phyloP scores from a whole-genome alignment of 129 eudicot species.

The Artemisia tridentata region DNA sequence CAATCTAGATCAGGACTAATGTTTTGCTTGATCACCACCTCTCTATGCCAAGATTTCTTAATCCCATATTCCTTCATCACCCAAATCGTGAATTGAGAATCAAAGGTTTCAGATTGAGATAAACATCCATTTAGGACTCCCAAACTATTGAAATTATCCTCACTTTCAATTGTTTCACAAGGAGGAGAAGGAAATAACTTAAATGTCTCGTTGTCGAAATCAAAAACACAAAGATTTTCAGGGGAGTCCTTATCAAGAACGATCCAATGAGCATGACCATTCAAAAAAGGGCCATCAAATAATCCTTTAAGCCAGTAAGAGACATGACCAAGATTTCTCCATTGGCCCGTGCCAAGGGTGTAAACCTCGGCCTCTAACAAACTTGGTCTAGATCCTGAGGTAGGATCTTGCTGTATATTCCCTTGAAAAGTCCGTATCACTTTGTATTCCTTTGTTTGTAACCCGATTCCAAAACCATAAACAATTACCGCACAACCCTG shows the following conservation, averaged over 20 bases:
- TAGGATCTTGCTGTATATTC: background rate
- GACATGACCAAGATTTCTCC: slow-evolving; percentile 14
- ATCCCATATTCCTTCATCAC: slow-evolving; percentile 50
- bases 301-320: background rate
- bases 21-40: slow-evolving; percentile 31
- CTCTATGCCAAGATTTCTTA: slow-evolving; percentile 42
- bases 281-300: background rate
- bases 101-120: slow-evolving; percentile 35
- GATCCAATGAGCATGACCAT: background rate
- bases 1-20: background rate
- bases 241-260: background rate
- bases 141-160: no score
- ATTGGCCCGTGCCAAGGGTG: slow-evolving; percentile 8
- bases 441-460: background rate
- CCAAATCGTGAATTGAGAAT: slow-evolving; percentile 43
- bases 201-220: slow-evolving; percentile 32
- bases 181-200: slow-evolving; percentile 31
- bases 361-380: slow-evolving; percentile 1
- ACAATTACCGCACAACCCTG: background rate
- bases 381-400: no score
- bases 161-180: background rate
- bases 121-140: slow-evolving; percentile 36
- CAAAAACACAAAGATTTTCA: background rate
- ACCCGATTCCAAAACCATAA: background rate
- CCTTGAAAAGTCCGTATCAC: background rate